These are phyloP conservation scores for Ilyonectria robusta DNA, from an alignment of 2,329 filamentous ascomycete species.

Conservation along the genomic window DNA sequence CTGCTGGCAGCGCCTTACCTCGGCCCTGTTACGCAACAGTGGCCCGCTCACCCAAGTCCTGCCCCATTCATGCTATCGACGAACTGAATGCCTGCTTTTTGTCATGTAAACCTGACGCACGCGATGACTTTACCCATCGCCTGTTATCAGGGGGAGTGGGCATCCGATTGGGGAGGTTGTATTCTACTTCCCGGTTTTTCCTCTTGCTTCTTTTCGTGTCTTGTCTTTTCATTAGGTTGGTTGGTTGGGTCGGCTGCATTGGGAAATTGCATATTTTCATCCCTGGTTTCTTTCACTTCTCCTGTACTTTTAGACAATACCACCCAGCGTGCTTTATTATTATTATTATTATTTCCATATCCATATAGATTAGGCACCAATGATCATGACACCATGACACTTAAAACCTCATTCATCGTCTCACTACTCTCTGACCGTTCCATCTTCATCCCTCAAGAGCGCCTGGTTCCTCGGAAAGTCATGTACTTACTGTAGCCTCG, in stretches of 20 bases:
- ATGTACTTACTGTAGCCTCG: not conserved
- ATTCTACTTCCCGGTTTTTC: slow-evolving; percentile 5
- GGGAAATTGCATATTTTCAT: slow-evolving; percentile 7
- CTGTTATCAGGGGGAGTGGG: not conserved
- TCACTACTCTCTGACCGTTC: not conserved
- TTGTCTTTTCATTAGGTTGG: not conserved
- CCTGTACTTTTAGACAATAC: slow-evolving; percentile 39
- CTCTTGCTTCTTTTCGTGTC: slow-evolving; percentile 17
- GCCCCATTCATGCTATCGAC: not conserved
- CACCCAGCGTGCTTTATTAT: slow-evolving; percentile 34
- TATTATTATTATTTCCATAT: slow-evolving; percentile 11
- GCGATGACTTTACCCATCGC: slow-evolving; percentile 1
- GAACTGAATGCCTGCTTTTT: not conserved
- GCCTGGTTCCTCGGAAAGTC: no score
- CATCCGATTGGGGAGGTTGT: not conserved
- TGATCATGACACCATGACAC: not conserved
- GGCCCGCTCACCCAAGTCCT: not conserved
- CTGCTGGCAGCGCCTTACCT: slow-evolving; percentile 14
- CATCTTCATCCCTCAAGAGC: not conserved
- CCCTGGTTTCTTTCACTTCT: slow-evolving; percentile 6
- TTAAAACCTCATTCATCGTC: not conserved
- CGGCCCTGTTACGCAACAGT: not conserved
- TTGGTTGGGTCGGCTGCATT: slow-evolving; percentile 13
- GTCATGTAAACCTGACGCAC: slow-evolving; percentile 4
- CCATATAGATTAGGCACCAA: slow-evolving; percentile 37